phyloP scores from a whole-genome alignment of 1,284 basidiomycete species.

The Hemileia vastatrix region DNA sequence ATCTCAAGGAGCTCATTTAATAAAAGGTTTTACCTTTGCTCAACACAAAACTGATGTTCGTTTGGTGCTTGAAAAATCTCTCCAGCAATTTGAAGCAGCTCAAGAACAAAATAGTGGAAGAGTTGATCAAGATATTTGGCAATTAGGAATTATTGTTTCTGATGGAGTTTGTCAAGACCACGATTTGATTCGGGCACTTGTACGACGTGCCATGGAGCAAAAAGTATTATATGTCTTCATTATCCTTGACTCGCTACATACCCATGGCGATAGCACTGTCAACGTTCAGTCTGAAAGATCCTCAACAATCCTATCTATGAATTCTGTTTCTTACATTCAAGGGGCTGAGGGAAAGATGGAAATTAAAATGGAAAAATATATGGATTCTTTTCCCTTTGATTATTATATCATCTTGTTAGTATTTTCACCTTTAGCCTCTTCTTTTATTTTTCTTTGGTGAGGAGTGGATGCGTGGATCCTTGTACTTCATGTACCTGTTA shows the following conservation, averaged over 20 bases:
- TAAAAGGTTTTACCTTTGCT: slow-evolving; percentile 77
- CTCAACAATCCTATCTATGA: slow-evolving; percentile 74
- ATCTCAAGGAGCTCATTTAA: slow-evolving; percentile 63
- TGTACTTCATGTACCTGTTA: background rate
- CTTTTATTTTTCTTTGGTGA: too few species aligned
- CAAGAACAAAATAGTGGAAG: slow-evolving; percentile 53
- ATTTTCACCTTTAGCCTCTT: background rate
- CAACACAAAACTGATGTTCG: slow-evolving; percentile 87
- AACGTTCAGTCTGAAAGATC: slow-evolving; percentile 17
- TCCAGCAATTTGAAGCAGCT: slow-evolving; percentile 58
- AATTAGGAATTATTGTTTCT: slow-evolving; percentile 95
- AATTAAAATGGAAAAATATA: slow-evolving; percentile 74
- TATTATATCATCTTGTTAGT: slow-evolving; percentile 81
- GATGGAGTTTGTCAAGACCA: slow-evolving; percentile 98
- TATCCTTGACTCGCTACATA: slow-evolving; percentile 72
- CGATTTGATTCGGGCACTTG: slow-evolving; percentile 64
- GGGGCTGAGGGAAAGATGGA: slow-evolving; percentile 72
- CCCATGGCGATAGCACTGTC: slow-evolving; percentile 16
- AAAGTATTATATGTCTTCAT: slow-evolving; percentile 95
- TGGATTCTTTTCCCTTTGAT: slow-evolving; percentile 97
- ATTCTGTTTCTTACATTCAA: slow-evolving; percentile 75
- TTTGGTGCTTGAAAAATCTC: slow-evolving; percentile 69
- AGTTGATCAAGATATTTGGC: slow-evolving; percentile 79
- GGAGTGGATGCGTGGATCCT: too few species aligned
- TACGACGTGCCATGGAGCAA: slow-evolving; percentile 80